Evolutionary conservation across 164 flowering plant genomes (phyloP), one percentile per base, ranked within the genome.

Genomic region (Vitis vinifera): DNA sequence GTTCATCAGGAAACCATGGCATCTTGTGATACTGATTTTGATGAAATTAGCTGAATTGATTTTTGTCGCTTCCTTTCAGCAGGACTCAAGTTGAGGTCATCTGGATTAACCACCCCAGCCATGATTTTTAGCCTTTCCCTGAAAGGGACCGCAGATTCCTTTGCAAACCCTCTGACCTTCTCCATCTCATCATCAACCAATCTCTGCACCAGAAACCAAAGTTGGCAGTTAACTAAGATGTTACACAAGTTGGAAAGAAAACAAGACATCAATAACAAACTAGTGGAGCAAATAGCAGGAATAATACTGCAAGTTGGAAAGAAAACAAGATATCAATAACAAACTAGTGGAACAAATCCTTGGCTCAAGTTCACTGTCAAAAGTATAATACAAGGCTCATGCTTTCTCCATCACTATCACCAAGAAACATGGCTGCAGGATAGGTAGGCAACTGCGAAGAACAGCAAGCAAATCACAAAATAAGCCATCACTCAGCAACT

Each of bases 61-160:
- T 23, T 23, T 23, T 23, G 27, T 23, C 27, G 84, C 63, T 80
- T 84, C 73, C 65, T 80, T 65, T 82, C 87, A 9, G 85, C 27
- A 44, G 83, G 68, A 63, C 80, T 59, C 66, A 84, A 62, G 10
- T 70, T 70, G 11, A 84, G 73, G n/a, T 82, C 85, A 50, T 84
- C 87, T 17, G 85, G 82, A 72, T 84, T 84, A 15, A 82, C 85
- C 37, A 82, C 51, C 15, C 87, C 85, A 9, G 77, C 80, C 76
- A 82, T 49, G 29, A 84, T 19, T 19, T 84, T 84, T 5, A 84
- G 76, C 71, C 85, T 79, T 70, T 84, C 87, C 68, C 87, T 68
- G 61, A 51, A 84, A 19, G 87, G 76, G 63, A 78, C 85, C 5
- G n/a, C 11, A 30, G 80, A 76, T 10, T 80, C 86, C 72, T 72